Percentiles rank a stretch among this genome's conserved stretches.
phyloP scores from a whole-genome alignment of 345 rosid genomes.

The Boechera retrofracta region DNA sequence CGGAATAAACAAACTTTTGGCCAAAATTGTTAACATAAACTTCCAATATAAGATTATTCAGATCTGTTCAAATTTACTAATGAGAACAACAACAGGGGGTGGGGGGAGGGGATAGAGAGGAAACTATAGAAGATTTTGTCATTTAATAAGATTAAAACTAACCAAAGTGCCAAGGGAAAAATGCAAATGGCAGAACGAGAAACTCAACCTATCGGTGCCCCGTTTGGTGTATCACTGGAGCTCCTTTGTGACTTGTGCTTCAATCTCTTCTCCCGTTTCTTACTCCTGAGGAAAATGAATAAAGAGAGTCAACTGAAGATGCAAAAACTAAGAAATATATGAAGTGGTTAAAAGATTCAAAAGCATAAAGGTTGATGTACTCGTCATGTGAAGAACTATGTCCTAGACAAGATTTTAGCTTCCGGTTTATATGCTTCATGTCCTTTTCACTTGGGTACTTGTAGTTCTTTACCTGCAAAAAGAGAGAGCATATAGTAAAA shows the following conservation, averaged over 20 bases:
- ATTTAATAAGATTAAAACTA: slow-evolving; percentile 17
- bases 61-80: slow-evolving; percentile 7
- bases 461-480: slow-evolving; percentile 60
- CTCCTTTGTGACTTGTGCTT: slow-evolving; percentile 78
- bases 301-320: not conserved
- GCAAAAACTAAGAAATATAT: slow-evolving; percentile 1
- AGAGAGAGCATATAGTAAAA: not conserved
- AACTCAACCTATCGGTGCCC: slow-evolving; percentile 28
- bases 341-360: slow-evolving; percentile 3
- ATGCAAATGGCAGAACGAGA: slow-evolving; percentile 12
- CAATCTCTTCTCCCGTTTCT: slow-evolving; percentile 91
- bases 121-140: not conserved
- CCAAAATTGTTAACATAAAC: not conserved
- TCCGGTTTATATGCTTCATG: slow-evolving; percentile 95
- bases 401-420: slow-evolving; percentile 91
- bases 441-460: slow-evolving; percentile 91
- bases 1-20: not conserved
- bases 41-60: not conserved
- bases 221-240: slow-evolving; percentile 52
- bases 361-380: slow-evolving; percentile 49
- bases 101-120: not conserved
- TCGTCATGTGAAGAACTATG: slow-evolving; percentile 81
- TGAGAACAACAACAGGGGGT: not conserved
- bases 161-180: slow-evolving; percentile 12
- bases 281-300: slow-evolving; percentile 45